A percentile compares a stretch with the other conserved stretches of the same genome.
phyloP scores from a whole-genome alignment of 106 monocot genomes.

The Dendrobium huoshanense region DNA sequence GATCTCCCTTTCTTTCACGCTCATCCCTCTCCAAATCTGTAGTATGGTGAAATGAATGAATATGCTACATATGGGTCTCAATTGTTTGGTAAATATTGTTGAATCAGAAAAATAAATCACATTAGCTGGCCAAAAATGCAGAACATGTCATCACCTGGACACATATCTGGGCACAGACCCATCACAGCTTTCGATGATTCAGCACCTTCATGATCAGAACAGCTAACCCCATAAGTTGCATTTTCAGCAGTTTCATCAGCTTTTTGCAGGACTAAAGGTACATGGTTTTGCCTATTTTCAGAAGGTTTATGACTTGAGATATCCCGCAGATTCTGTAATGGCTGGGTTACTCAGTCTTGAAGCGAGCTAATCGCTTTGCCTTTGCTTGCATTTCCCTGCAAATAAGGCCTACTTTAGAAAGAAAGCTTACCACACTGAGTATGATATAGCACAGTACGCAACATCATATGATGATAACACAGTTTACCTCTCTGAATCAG shows the following conservation, averaged over 20 bases:
- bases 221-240: constrained; percentile 3
- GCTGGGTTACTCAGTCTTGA: constrained; percentile 52
- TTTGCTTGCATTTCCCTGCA: constrained; percentile 81
- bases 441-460: neutral
- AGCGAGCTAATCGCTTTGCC: constrained; percentile 77
- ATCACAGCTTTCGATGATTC: constrained; percentile 39
- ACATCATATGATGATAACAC: neutral
- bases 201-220: constrained; percentile 29
- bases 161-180: constrained; percentile 92
- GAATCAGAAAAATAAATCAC: neutral
- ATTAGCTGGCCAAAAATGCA: neutral
- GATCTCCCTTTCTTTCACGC: constrained; percentile 97
- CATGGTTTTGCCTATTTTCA: constrained; percentile 21
- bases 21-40: constrained; percentile 85
- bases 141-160: constrained; percentile 57
- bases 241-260: constrained; percentile 3
- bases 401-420: constrained; percentile 2
- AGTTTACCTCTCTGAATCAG: constrained; percentile 47
- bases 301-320: constrained; percentile 16
- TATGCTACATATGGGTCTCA: neutral
- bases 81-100: neutral
- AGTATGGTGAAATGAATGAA: constrained; percentile 12
- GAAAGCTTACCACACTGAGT: neutral
- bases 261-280: constrained; percentile 7
- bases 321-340: constrained; percentile 26